These are phyloP conservation scores for Trichoderma erinaceum DNA, from an alignment of 495 filamentous ascomycete species.

Conservation along the genomic window DNA sequence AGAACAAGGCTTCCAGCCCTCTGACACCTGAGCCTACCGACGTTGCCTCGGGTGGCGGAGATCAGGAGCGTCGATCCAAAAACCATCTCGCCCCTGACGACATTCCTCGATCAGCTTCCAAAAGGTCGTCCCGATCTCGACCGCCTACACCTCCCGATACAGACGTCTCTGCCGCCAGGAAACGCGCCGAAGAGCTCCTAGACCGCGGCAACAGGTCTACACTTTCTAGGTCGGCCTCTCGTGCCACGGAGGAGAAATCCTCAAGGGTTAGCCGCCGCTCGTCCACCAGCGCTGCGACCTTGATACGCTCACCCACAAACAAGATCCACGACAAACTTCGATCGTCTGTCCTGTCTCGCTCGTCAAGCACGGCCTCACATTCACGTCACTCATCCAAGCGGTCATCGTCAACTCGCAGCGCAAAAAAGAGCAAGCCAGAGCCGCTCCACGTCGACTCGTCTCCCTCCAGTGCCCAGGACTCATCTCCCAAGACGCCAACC, in stretches of 20 bases:
- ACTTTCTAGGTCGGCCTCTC: conserved; percentile 36
- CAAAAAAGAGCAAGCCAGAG: conserved; percentile 21
- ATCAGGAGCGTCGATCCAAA: conserved; percentile 29
- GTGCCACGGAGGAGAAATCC: conserved; percentile 32
- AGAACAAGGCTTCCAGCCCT: conserved; percentile 40
- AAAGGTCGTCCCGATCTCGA: conserved; percentile 38
- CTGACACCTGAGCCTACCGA: conserved; percentile 79
- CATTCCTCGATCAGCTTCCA: conserved; percentile 21
- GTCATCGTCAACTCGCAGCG: conserved; percentile 42
- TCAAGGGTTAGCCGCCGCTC: conserved; percentile 45
- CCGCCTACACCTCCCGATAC: conserved; percentile 53
- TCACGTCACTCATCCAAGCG: conserved; percentile 17
- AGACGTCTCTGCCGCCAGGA: conserved; percentile 43
- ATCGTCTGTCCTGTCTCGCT: conserved; percentile 15
- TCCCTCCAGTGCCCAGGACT: conserved; percentile 44
- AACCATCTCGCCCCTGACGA: conserved; percentile 24
- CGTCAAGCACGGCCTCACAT: conserved; percentile 17
- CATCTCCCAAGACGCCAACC: conserved; percentile 53
- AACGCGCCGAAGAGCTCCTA: conserved; percentile 26
- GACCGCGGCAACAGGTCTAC: not conserved
- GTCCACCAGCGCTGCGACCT: conserved; percentile 42
- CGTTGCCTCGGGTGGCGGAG: conserved; percentile 27
- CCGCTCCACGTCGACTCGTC: conserved; percentile 37
- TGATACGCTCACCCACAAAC: conserved; percentile 26
- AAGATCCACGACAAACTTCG: conserved; percentile 18